phyloP scores from a whole-genome alignment of 306 rosid genomes.

The Hippophae tibetana region DNA sequence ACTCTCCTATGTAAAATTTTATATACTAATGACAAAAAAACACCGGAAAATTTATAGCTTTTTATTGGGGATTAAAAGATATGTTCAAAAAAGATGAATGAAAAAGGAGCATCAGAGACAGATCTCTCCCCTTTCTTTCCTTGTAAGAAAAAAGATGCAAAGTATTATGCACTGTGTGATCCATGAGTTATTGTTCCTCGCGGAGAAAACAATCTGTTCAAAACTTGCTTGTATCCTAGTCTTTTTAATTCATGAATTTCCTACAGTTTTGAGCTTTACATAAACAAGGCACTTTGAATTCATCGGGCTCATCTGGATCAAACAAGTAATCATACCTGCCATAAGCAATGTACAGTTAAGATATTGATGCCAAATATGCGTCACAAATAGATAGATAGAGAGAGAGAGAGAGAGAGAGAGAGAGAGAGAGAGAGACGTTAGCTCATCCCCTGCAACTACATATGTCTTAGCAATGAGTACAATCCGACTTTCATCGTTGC shows the following conservation, averaged over 20 bases:
- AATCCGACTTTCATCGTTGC: conserved; percentile 86
- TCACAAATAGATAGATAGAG: neutral
- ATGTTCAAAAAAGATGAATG: conserved; percentile 22
- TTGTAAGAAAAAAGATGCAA: conserved; percentile 34
- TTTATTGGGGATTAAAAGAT: conserved; percentile 29
- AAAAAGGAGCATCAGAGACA: conserved; percentile 23
- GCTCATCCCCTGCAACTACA: conserved; percentile 76
- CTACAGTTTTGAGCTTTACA: conserved; percentile 94
- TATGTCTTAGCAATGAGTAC: conserved; percentile 89
- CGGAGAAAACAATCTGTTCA: conserved; percentile 60
- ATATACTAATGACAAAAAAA: no score
- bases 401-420: neutral
- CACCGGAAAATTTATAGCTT: neutral
- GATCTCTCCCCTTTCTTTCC: conserved; percentile 1
- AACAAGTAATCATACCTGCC: conserved; percentile 94
- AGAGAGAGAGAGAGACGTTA: conserved; percentile 43
- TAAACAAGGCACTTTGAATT: conserved; percentile 90
- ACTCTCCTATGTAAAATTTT: no score
- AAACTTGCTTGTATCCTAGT: neutral
- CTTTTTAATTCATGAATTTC: conserved; percentile 83
- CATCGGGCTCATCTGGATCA: conserved; percentile 98
- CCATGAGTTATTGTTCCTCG: conserved; percentile 75
- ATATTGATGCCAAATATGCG: neutral
- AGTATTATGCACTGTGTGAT: conserved; percentile 44
- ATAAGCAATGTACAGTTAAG: conserved; percentile 18